phyloP scores from a whole-genome alignment of 768 basidiomycete genomes.

The Tylopilus felleus region DNA sequence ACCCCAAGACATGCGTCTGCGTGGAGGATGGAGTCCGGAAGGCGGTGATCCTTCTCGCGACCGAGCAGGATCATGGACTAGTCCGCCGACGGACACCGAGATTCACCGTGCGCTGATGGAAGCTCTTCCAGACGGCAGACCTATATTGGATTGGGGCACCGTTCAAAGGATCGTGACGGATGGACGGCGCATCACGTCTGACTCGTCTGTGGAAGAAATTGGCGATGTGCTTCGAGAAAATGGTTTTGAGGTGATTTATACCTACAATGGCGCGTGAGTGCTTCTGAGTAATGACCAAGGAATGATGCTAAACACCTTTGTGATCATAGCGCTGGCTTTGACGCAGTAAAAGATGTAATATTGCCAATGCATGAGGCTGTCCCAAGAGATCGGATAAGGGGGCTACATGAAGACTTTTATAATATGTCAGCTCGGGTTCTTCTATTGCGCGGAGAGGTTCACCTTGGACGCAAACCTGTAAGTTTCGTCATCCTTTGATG shows the following conservation, averaged over 20 bases:
- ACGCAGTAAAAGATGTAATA: slow-evolving; percentile 38
- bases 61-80: slow-evolving; percentile 20
- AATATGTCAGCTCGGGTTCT: slow-evolving; percentile 35
- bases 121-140: slow-evolving; percentile 8
- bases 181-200: slow-evolving; percentile 17
- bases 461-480: slow-evolving; percentile 38
- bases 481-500: background rate
- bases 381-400: slow-evolving; percentile 33
- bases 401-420: slow-evolving; percentile 39
- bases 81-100: slow-evolving; percentile 10
- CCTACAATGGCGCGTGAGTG: slow-evolving; percentile 41
- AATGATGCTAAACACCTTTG: background rate
- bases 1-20: slow-evolving; percentile 29
- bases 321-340: slow-evolving; percentile 33
- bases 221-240: slow-evolving; percentile 34
- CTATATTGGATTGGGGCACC: slow-evolving; percentile 24
- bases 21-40: slow-evolving; percentile 29
- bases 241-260: slow-evolving; percentile 40
- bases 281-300: background rate
- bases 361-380: slow-evolving; percentile 31
- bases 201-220: slow-evolving; percentile 27
- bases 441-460: slow-evolving; percentile 40
- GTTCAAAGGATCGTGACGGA: slow-evolving; percentile 22
- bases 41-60: slow-evolving; percentile 14
- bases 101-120: slow-evolving; percentile 20